A percentile compares a stretch with the other conserved stretches of the same genome.
phyloP scores from a whole-genome alignment of 768 basidiomycete genomes.

The Filobasidium wieringae region DNA sequence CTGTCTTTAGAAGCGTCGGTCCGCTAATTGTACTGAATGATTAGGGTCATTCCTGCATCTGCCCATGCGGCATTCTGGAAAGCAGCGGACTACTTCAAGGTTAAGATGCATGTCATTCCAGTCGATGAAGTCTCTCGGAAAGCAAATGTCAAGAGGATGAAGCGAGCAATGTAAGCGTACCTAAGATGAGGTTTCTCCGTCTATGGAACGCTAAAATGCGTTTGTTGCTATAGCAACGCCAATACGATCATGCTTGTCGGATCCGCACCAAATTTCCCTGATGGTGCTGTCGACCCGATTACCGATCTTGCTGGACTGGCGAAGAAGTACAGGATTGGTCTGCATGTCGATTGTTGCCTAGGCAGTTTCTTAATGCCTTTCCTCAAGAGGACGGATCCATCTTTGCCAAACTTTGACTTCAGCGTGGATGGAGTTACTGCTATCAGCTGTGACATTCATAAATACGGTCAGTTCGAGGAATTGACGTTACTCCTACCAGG shows the following conservation, averaged over 20 bases:
- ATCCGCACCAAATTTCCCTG: constrained; percentile 51
- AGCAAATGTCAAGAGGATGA: constrained; percentile 63
- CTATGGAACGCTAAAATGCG: not conserved
- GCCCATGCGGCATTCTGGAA: constrained; percentile 96
- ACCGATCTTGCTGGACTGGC: constrained; percentile 65
- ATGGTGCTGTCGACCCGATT: constrained; percentile 57
- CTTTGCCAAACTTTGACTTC: constrained; percentile 71
- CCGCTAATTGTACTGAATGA: not conserved
- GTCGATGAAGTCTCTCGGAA: constrained; percentile 65
- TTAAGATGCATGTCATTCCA: constrained; percentile 81
- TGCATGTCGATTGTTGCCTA: constrained; percentile 91
- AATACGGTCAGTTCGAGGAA: constrained; percentile 36
- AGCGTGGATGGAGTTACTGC: constrained; percentile 78
- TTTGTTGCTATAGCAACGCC: constrained; percentile 49
- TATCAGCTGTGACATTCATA: constrained; percentile 93
- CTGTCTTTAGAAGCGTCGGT: not conserved
- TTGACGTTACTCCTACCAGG: not conserved
- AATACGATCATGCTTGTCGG: constrained; percentile 88
- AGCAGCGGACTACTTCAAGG: constrained; percentile 69
- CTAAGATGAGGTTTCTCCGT: not conserved
- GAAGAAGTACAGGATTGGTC: constrained; percentile 57
- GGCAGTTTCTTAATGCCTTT: constrained; percentile 91
- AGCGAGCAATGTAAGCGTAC: constrained; percentile 67
- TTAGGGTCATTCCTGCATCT: constrained; percentile 66
- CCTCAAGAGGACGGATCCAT: constrained; percentile 48